Conservation (phyloP, 1,139 yeast genomes). For the Kodamaea alishanica region DNA sequence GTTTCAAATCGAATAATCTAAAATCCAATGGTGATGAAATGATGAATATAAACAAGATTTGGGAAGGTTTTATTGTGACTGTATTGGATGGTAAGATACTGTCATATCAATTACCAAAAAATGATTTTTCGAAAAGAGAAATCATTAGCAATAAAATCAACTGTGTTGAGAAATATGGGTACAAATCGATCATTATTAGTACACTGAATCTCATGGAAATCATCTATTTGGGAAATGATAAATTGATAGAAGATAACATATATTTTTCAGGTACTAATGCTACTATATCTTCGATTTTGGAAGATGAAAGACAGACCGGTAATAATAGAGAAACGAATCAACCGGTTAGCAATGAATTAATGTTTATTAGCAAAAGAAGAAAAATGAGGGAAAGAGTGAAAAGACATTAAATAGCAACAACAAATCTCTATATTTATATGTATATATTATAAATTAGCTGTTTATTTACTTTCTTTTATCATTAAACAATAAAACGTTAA, state of each 20-base stretch:
- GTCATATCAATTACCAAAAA: slow-evolving; percentile 55
- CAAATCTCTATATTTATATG: neutral
- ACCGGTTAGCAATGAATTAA: slow-evolving; percentile 32
- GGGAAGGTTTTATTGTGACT: slow-evolving; percentile 81
- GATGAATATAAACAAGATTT: slow-evolving; percentile 30
- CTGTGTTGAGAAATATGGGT: slow-evolving; percentile 61
- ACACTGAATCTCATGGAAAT: slow-evolving; percentile 72
- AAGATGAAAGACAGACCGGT: slow-evolving; percentile 34
- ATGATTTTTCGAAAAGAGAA: slow-evolving; percentile 24
- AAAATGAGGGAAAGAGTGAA: slow-evolving; percentile 29
- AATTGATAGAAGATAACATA: slow-evolving; percentile 40
- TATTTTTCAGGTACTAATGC: slow-evolving; percentile 36
- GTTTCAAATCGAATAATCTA: neutral
- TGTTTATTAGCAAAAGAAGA: slow-evolving; percentile 50
- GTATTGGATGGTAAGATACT: slow-evolving; percentile 59
- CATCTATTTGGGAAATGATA: slow-evolving; percentile 64
- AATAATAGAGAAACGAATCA: slow-evolving; percentile 16
- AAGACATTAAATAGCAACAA: neutral
- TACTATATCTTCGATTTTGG: slow-evolving; percentile 22
- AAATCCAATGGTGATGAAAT: slow-evolving; percentile 2
- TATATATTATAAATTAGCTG: too few relatives aligned
- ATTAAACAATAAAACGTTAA: too few relatives aligned
- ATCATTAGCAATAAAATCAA: slow-evolving; percentile 41
- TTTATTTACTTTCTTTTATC: too few relatives aligned
- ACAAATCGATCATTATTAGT: slow-evolving; percentile 68